Evolutionary conservation across 495 filamentous ascomycete genomes (phyloP).

Genomic region (Hyaloscypha hepaticicola): DNA sequence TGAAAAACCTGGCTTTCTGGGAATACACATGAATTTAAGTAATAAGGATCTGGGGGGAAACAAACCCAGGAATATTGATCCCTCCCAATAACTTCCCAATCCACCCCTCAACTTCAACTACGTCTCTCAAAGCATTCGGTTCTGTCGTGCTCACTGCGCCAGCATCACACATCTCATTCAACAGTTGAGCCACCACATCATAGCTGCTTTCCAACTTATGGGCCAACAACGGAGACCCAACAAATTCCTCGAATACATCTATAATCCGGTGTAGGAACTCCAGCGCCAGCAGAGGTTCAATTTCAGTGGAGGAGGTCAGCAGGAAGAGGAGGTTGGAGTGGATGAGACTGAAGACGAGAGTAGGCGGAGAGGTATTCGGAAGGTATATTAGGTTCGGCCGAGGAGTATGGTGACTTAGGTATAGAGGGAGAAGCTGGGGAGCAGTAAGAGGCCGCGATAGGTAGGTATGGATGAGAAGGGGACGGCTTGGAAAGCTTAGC

Average conservation of each 20-base stretch:
- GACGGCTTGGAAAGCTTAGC: slow-evolving; percentile 32
- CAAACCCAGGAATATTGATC: slow-evolving; percentile 75
- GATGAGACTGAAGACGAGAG: slow-evolving; percentile 79
- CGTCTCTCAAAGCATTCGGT: slow-evolving; percentile 86
- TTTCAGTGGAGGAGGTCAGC: slow-evolving; percentile 75
- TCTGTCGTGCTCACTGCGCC: slow-evolving; percentile 89
- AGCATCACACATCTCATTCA: slow-evolving; percentile 95
- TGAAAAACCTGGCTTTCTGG: slow-evolving; percentile 30
- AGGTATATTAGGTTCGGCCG: slow-evolving; percentile 85
- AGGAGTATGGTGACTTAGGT: slow-evolving; percentile 78
- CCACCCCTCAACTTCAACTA: slow-evolving; percentile 85
- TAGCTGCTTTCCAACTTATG: slow-evolving; percentile 85
- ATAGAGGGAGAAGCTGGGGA: slow-evolving; percentile 74
- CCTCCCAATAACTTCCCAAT: slow-evolving; percentile 89
- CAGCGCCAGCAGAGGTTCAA: slow-evolving; percentile 89
- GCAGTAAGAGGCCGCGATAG: slow-evolving; percentile 77
- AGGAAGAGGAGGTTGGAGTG: slow-evolving; percentile 90
- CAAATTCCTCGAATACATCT: slow-evolving; percentile 92
- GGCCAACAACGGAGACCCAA: slow-evolving; percentile 84
- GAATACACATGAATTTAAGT: neutral
- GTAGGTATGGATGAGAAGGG: slow-evolving; percentile 56
- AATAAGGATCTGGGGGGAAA: neutral
- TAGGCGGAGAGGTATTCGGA: slow-evolving; percentile 78
- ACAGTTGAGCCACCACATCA: slow-evolving; percentile 89
- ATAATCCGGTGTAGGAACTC: slow-evolving; percentile 94